Evolutionary conservation across 1,284 basidiomycete genomes (phyloP).

Genomic region (Heterobasidion parviporum): DNA sequence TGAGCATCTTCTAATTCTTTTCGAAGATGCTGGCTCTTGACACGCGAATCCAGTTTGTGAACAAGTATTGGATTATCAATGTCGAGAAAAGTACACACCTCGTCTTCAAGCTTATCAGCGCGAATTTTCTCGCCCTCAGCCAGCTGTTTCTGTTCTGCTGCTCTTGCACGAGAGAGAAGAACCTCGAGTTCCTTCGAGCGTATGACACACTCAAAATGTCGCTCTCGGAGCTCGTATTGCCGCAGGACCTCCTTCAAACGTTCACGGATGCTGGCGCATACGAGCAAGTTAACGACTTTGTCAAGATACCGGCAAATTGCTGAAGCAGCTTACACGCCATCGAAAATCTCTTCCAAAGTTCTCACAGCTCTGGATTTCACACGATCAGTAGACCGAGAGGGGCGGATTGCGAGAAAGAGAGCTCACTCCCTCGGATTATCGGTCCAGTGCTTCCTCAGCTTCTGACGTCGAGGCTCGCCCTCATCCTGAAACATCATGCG

Average conservation of each 20-base stretch:
- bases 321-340: slow-evolving; percentile 53
- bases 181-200: slow-evolving; percentile 84
- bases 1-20: slow-evolving; percentile 70
- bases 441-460: slow-evolving; percentile 69
- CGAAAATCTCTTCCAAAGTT: slow-evolving; percentile 72
- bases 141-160: slow-evolving; percentile 75
- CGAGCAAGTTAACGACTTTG: slow-evolving; percentile 1
- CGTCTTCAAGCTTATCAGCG: slow-evolving; percentile 62
- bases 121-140: slow-evolving; percentile 62
- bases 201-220: slow-evolving; percentile 81
- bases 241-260: slow-evolving; percentile 75
- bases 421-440: slow-evolving; percentile 65
- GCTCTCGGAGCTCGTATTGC: slow-evolving; percentile 79
- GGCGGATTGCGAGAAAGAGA: slow-evolving; percentile 2
- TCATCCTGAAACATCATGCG: slow-evolving; percentile 40
- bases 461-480: slow-evolving; percentile 52
- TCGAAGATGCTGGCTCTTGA: slow-evolving; percentile 52
- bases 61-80: background rate
- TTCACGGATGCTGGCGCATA: slow-evolving; percentile 54
- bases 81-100: slow-evolving; percentile 32
- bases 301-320: background rate
- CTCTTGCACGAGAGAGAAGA: slow-evolving; percentile 70
- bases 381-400: background rate
- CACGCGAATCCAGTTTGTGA: slow-evolving; percentile 4
- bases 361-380: slow-evolving; percentile 48